phyloP scores from a whole-genome alignment of 345 rosid genomes.

The Dovyalis caffra region DNA sequence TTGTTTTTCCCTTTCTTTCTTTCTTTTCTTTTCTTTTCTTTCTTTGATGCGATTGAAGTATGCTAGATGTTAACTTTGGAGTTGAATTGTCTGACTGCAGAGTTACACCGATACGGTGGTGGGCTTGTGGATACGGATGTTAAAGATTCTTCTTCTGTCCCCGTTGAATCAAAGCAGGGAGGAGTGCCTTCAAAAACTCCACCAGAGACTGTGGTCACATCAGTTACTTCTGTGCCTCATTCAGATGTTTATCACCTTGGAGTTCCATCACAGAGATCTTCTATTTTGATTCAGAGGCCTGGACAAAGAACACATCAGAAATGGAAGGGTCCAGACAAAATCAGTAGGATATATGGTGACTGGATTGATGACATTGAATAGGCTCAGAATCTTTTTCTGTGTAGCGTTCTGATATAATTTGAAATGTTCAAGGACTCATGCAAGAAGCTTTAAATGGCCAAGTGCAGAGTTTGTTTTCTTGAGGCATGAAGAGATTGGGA shows the following conservation, averaged over 20 bases:
- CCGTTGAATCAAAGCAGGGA: conserved; percentile 57
- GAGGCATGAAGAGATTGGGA: conserved; percentile 1
- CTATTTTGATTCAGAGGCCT: conserved; percentile 62
- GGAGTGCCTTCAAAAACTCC: conserved; percentile 56
- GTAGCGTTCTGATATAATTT: conserved; percentile 10
- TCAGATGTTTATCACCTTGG: conserved; percentile 60
- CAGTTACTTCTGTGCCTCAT: conserved; percentile 54
- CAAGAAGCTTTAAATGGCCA: conserved; percentile 7
- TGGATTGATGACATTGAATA: conserved; percentile 93
- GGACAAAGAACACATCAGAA: conserved; percentile 84
- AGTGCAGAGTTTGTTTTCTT: conserved; percentile 6
- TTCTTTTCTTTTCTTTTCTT: background rate
- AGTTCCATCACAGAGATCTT: conserved; percentile 68
- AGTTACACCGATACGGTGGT: conserved; percentile 86
- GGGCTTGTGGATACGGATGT: conserved; percentile 64
- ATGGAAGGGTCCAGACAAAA: conserved; percentile 97
- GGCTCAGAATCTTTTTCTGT: conserved; percentile 13
- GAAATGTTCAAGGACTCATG: background rate
- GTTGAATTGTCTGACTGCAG: conserved; percentile 36
- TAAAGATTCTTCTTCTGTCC: conserved; percentile 50
- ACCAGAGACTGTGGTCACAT: conserved; percentile 43
- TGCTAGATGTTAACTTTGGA: conserved; percentile 4
- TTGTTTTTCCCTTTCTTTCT: background rate
- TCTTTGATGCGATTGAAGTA: background rate
- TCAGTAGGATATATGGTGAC: conserved; percentile 97